Evolutionary conservation across 2,329 filamentous ascomycete species (phyloP).

Genomic region (Microcyclosporella mali): DNA sequence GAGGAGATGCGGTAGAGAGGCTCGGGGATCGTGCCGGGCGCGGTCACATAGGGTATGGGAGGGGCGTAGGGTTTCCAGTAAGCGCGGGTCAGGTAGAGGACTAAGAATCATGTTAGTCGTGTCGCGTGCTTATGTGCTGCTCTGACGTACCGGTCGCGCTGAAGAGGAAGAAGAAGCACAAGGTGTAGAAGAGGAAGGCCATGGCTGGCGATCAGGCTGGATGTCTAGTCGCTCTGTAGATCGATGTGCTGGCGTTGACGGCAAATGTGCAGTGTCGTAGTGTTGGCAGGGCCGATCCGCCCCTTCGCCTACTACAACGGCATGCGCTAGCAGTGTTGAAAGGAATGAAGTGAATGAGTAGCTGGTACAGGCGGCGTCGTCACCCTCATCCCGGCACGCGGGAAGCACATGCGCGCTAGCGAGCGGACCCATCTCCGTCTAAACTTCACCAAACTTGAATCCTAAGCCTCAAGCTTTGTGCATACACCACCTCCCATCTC

Average conservation of each 20-base stretch:
- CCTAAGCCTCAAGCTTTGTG: neutral
- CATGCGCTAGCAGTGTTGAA: slow-evolving; percentile 1
- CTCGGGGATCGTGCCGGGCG: slow-evolving; percentile 44
- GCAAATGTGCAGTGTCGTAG: neutral
- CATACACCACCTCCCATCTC: slow-evolving; percentile 1
- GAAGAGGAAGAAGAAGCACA: slow-evolving; percentile 66
- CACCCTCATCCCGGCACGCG: neutral
- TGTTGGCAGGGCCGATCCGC: slow-evolving; percentile 1
- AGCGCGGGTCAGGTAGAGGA: slow-evolving; percentile 71
- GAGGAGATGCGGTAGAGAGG: slow-evolving; percentile 48
- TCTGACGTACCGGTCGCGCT: slow-evolving; percentile 57
- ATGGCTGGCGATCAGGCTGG: slow-evolving; percentile 42
- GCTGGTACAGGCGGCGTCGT: neutral
- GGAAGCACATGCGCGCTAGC: too few species aligned
- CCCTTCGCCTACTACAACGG: slow-evolving; percentile 1
- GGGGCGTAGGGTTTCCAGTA: slow-evolving; percentile 69
- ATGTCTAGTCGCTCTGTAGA: neutral
- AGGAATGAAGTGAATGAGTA: too few species aligned
- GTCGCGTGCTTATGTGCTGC: slow-evolving; percentile 5
- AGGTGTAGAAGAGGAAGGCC: slow-evolving; percentile 73
- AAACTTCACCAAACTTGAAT: neutral
- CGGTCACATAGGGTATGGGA: slow-evolving; percentile 47
- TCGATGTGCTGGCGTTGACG: neutral
- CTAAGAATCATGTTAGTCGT: slow-evolving; percentile 34
- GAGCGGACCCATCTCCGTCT: slow-evolving; percentile 3